Percentiles rank a stretch among this genome's conserved stretches.
Evolutionary conservation across 306 rosid species (phyloP).

Genomic region (Sphenostylis stenocarpa): DNA sequence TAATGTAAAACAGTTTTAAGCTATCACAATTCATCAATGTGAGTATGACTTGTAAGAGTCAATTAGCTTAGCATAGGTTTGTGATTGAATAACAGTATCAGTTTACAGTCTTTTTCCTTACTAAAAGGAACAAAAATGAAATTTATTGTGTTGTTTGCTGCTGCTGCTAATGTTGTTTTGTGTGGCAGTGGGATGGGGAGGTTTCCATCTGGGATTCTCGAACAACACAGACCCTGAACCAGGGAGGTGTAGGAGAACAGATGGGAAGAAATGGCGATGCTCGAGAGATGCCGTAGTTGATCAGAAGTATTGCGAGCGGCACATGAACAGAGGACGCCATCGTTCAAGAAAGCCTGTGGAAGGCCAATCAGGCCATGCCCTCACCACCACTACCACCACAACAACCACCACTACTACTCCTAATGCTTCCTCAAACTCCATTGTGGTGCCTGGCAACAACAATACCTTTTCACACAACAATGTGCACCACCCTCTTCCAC

Average conservation of each 20-base stretch:
- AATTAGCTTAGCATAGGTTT: no score
- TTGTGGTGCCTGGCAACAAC: slow-evolving; percentile 42
- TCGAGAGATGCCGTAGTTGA: slow-evolving; percentile 93
- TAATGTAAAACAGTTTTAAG: no score
- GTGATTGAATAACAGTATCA: no score
- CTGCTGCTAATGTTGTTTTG: neutral
- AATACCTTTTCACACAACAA: slow-evolving; percentile 47
- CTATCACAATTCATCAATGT: no score
- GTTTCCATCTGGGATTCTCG: slow-evolving; percentile 87
- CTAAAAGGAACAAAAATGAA: no score
- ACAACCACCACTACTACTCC: neutral
- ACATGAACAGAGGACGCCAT: slow-evolving; percentile 97
- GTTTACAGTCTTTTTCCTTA: no score
- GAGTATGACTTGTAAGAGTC: no score
- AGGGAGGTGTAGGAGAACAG: slow-evolving; percentile 97
- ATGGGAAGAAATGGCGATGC: slow-evolving; percentile 99
- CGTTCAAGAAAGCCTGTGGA: slow-evolving; percentile 99
- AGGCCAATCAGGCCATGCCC: slow-evolving; percentile 84
- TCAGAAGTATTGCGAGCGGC: slow-evolving; percentile 93
- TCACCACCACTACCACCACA: slow-evolving; percentile 33
- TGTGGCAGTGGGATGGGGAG: slow-evolving; percentile 83
- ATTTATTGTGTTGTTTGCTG: neutral
- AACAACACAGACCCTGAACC: slow-evolving; percentile 97
- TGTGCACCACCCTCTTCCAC: slow-evolving; percentile 48
- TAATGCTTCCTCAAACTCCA: slow-evolving; percentile 38